Conservation (phyloP, 345 rosid genomes). For the Crucihimalaya himalaica region DNA sequence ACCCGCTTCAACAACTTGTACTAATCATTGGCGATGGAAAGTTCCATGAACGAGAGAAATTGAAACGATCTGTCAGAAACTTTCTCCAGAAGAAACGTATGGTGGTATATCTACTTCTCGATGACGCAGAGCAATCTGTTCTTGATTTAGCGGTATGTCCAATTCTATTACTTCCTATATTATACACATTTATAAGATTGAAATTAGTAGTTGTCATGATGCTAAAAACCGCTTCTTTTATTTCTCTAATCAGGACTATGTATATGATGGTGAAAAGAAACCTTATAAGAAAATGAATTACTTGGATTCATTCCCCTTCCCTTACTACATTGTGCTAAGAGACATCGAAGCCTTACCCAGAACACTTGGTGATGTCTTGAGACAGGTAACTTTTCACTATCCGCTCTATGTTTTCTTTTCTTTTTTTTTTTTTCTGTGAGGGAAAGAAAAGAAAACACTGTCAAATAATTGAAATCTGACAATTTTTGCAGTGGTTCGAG, state of each 20-base stretch:
- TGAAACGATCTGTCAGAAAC: slow-evolving; percentile 75
- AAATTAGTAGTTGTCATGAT: slow-evolving; percentile 2
- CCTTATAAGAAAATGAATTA: slow-evolving; percentile 49
- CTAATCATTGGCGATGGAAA: slow-evolving; percentile 87
- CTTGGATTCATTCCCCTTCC: slow-evolving; percentile 93
- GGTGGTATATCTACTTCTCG: slow-evolving; percentile 90
- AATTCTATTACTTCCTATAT: not conserved
- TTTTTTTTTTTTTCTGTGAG: not conserved
- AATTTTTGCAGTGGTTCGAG: slow-evolving; percentile 84
- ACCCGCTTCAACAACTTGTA: slow-evolving; percentile 94
- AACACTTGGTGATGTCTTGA: slow-evolving; percentile 78
- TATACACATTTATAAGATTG: not conserved
- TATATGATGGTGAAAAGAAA: slow-evolving; percentile 43
- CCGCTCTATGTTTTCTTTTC: not conserved
- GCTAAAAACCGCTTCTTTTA: not conserved
- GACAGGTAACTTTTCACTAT: slow-evolving; percentile 66
- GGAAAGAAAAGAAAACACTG: not conserved
- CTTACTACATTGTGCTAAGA: slow-evolving; percentile 75
- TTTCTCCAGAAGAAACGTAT: slow-evolving; percentile 72
- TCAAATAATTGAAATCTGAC: slow-evolving; percentile 3
- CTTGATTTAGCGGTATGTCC: slow-evolving; percentile 61
- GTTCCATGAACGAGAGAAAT: slow-evolving; percentile 79
- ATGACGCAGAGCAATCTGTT: slow-evolving; percentile 68
- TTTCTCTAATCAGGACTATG: slow-evolving; percentile 52
- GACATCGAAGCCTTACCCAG: slow-evolving; percentile 82